Conservation (phyloP, 1,284 basidiomycete species). For the Marasmius tenuissimus region DNA sequence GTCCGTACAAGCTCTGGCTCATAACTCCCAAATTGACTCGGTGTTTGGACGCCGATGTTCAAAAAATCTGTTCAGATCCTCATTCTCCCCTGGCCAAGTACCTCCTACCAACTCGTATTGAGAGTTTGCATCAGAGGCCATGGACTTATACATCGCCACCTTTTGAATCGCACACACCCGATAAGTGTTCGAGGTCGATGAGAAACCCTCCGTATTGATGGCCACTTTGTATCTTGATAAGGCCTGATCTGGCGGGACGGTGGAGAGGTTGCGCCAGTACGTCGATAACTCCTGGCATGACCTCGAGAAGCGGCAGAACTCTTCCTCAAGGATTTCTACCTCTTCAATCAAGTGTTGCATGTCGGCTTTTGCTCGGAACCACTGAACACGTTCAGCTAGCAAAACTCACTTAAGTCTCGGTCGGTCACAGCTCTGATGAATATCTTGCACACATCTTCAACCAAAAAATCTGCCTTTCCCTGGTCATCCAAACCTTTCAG, state of each 20-base stretch:
- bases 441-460: neutral
- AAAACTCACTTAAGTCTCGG: neutral
- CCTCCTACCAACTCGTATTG: too few relatives aligned
- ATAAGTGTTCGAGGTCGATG: too few relatives aligned
- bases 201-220: too few relatives aligned
- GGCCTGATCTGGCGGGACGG: neutral
- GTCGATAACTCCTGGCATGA: neutral
- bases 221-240: neutral
- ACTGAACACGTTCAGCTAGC: neutral
- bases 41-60: too few relatives aligned
- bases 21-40: too few relatives aligned
- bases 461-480: neutral
- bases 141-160: too few relatives aligned
- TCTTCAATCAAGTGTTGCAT: neutral
- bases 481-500: neutral
- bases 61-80: too few relatives aligned
- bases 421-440: neutral
- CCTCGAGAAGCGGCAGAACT: neutral
- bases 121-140: too few relatives aligned
- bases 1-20: too few relatives aligned
- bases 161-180: too few relatives aligned
- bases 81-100: too few relatives aligned
- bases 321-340: neutral
- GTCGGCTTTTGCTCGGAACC: neutral
- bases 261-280: neutral